A percentile compares a stretch with the other conserved stretches of the same genome.
Evolutionary conservation across 305 asterid species (phyloP).

Genomic region (Fraxinus paxiana): DNA sequence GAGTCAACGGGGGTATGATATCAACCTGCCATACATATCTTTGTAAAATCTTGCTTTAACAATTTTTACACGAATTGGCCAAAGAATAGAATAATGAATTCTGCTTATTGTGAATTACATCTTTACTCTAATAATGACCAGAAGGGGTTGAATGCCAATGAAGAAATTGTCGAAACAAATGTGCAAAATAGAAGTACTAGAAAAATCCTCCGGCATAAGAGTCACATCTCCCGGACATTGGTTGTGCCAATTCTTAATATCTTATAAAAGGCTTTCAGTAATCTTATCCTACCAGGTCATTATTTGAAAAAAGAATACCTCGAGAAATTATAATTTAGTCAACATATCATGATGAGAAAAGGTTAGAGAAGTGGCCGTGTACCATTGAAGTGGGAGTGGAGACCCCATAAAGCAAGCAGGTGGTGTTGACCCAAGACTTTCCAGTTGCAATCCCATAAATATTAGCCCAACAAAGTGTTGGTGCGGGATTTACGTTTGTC

Average conservation of each 20-base stretch:
- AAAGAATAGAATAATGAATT: not conserved
- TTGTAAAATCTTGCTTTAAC: not conserved
- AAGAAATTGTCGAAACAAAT: not conserved
- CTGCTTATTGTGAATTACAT: not conserved
- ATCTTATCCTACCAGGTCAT: not conserved
- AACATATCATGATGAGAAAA: not conserved
- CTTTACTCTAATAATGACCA: not conserved
- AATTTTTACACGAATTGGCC: not conserved
- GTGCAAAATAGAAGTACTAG: not conserved
- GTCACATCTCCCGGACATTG: not conserved
- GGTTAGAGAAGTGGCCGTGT: not conserved
- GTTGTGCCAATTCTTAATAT: not conserved
- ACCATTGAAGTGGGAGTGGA: constrained; percentile 70
- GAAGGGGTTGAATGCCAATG: not conserved
- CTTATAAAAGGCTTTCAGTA: not conserved
- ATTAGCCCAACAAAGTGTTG: no score
- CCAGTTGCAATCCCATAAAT: constrained; percentile 54
- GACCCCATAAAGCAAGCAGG: constrained; percentile 78
- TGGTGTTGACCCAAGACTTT: constrained; percentile 73
- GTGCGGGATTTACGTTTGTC: no score
- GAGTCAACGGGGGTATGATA: not conserved
- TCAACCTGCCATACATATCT: not conserved
- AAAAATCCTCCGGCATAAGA: not conserved
- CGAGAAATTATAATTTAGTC: not conserved
- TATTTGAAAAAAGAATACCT: not conserved